Conservation (phyloP, 257 asterid genomes). For the Solanum pinnatisectum region DNA sequence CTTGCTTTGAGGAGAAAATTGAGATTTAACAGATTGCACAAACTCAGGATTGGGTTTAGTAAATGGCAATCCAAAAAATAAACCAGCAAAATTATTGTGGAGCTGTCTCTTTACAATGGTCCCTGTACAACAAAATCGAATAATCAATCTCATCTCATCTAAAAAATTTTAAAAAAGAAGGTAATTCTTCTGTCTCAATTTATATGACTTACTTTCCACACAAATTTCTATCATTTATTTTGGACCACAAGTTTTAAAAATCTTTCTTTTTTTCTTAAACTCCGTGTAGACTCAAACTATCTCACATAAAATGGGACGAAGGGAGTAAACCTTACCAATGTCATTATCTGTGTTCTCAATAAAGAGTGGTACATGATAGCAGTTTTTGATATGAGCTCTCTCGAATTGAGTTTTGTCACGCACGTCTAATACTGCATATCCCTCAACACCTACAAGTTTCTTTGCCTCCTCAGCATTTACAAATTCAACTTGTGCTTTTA, state of each 20-base stretch:
- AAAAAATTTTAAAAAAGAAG: too few relatives aligned
- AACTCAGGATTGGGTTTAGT: slow-evolving; percentile 75
- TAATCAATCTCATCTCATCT: not conserved
- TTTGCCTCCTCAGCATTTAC: slow-evolving; percentile 68
- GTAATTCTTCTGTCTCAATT: too few relatives aligned
- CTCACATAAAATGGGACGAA: too few relatives aligned
- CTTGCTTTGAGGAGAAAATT: slow-evolving; percentile 70
- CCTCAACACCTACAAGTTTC: slow-evolving; percentile 62
- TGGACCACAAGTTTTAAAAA: too few relatives aligned
- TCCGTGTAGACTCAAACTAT: too few relatives aligned
- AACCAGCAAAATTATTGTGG: slow-evolving; percentile 84
- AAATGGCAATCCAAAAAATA: slow-evolving; percentile 80
- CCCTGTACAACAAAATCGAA: slow-evolving; percentile 30
- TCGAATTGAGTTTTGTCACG: slow-evolving; percentile 70
- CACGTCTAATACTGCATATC: slow-evolving; percentile 67
- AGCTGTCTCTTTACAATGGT: slow-evolving; percentile 59
- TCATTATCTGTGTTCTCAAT: slow-evolving; percentile 76
- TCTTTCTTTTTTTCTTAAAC: too few relatives aligned
- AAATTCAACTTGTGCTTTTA: slow-evolving; percentile 55
- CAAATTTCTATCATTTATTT: too few relatives aligned
- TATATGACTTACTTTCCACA: too few relatives aligned
- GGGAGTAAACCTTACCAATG: slow-evolving; percentile 7
- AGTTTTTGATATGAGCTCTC: slow-evolving; percentile 71
- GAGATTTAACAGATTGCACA: slow-evolving; percentile 51
- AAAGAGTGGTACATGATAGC: slow-evolving; percentile 71